Conservation (phyloP, 805 yeast genomes). For the Barnettozyma botsteinii region DNA sequence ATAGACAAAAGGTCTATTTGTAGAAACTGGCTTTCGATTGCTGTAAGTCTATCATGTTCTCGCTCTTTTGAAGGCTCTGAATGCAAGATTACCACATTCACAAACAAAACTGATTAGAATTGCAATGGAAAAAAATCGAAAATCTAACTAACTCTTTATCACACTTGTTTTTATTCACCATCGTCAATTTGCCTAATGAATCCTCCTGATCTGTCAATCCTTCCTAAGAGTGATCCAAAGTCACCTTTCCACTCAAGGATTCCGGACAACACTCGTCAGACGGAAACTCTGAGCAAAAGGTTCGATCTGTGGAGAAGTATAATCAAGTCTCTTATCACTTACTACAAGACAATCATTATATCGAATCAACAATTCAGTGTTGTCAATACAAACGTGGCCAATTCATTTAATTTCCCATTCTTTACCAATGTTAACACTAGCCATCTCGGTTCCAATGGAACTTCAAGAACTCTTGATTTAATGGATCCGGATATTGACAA, state of each 20-base stretch:
- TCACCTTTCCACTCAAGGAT: conserved; percentile 42
- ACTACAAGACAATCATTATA: conserved; percentile 70
- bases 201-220: conserved; percentile 13
- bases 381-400: conserved; percentile 73
- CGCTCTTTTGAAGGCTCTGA: too few species aligned
- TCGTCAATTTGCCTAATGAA: too few species aligned
- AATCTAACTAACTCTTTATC: too few species aligned
- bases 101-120: too few species aligned
- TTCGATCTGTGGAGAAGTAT: conserved; percentile 84
- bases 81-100: too few species aligned
- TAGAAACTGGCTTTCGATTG: too few species aligned
- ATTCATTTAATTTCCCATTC: conserved; percentile 53
- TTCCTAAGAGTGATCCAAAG: conserved; percentile 17
- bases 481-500: conserved; percentile 27
- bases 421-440: conserved; percentile 21
- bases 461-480: conserved; percentile 25
- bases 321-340: conserved; percentile 66
- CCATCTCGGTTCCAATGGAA: not conserved
- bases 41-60: too few species aligned
- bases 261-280: conserved; percentile 66
- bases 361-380: conserved; percentile 83
- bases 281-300: conserved; percentile 76
- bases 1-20: too few species aligned
- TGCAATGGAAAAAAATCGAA: too few species aligned
- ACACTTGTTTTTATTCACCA: too few species aligned